phyloP scores from a whole-genome alignment of 1,284 basidiomycete species.

The Lentinula novae-zelandiae region DNA sequence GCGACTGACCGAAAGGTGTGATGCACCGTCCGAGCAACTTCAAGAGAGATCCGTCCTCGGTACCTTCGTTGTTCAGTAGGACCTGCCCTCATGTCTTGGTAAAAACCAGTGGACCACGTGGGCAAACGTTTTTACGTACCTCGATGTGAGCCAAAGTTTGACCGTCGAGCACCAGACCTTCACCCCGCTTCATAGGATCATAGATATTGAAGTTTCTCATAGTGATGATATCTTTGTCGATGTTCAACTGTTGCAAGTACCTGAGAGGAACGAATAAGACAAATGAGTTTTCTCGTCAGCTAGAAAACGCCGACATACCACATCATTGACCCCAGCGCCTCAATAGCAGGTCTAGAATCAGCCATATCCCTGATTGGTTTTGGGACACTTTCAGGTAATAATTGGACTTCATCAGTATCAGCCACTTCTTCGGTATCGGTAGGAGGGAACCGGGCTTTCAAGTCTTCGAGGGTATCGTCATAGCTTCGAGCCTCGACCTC shows the following conservation, averaged over 20 bases:
- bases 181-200: slow-evolving; percentile 87
- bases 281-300: neutral
- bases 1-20: slow-evolving; percentile 78
- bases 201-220: slow-evolving; percentile 97
- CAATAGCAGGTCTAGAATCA: slow-evolving; percentile 64
- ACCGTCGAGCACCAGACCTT: slow-evolving; percentile 85
- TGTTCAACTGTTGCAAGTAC: slow-evolving; percentile 89
- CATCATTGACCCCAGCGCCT: slow-evolving; percentile 85
- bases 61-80: slow-evolving; percentile 87
- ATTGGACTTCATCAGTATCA: slow-evolving; percentile 37
- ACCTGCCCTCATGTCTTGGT: slow-evolving; percentile 43
- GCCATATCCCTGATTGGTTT: slow-evolving; percentile 72
- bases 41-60: slow-evolving; percentile 83
- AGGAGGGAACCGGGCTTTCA: slow-evolving; percentile 67
- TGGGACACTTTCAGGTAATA: slow-evolving; percentile 59
- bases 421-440: slow-evolving; percentile 44
- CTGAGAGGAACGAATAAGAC: slow-evolving; percentile 27
- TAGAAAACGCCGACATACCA: slow-evolving; percentile 45
- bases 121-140: slow-evolving; percentile 34
- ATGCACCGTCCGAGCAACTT: slow-evolving; percentile 82
- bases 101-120: neutral
- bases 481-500: slow-evolving; percentile 79
- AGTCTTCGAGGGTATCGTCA: slow-evolving; percentile 67
- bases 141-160: slow-evolving; percentile 93
- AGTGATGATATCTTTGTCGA: slow-evolving; percentile 88